Percentiles rank a stretch among this genome's conserved stretches.
phyloP scores from a whole-genome alignment of 805 yeast genomes.

The Candida orba region DNA sequence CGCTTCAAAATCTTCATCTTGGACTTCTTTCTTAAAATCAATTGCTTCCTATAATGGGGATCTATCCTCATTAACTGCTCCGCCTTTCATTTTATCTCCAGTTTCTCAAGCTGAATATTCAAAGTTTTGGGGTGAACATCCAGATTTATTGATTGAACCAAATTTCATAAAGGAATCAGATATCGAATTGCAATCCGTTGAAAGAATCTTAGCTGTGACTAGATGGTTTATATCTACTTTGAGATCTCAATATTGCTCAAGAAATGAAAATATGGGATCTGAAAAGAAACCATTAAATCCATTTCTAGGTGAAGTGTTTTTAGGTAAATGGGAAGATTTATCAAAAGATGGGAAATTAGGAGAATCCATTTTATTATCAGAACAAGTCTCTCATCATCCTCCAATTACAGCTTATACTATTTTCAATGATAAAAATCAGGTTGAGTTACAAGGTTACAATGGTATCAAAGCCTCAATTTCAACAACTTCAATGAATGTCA shows the following conservation, averaged over 20 bases:
- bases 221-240: conserved; percentile 89
- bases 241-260: conserved; percentile 87
- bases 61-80: conserved; percentile 89
- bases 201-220: conserved; percentile 74
- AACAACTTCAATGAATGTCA: conserved; percentile 71
- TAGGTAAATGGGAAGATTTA: conserved; percentile 75
- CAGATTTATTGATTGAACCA: conserved; percentile 75
- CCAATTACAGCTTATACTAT: conserved; percentile 93
- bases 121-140: conserved; percentile 94
- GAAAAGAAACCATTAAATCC: conserved; percentile 98
- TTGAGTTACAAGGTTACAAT: conserved; percentile 78
- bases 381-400: conserved; percentile 97
- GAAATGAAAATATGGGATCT: conserved; percentile 87
- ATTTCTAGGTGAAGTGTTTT: conserved; percentile 88
- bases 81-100: conserved; percentile 91
- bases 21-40: conserved; percentile 89
- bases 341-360: conserved; percentile 47
- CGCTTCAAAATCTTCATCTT: conserved; percentile 43
- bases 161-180: conserved; percentile 37
- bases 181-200: conserved; percentile 42
- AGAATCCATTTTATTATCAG: conserved; percentile 73
- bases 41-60: conserved; percentile 92
- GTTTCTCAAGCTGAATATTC: conserved; percentile 86
- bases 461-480: conserved; percentile 82
- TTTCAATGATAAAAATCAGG: conserved; percentile 61